Evolutionary conservation across 2,329 filamentous ascomycete species (phyloP).

Genomic region (Teratosphaeria zuluensis): DNA sequence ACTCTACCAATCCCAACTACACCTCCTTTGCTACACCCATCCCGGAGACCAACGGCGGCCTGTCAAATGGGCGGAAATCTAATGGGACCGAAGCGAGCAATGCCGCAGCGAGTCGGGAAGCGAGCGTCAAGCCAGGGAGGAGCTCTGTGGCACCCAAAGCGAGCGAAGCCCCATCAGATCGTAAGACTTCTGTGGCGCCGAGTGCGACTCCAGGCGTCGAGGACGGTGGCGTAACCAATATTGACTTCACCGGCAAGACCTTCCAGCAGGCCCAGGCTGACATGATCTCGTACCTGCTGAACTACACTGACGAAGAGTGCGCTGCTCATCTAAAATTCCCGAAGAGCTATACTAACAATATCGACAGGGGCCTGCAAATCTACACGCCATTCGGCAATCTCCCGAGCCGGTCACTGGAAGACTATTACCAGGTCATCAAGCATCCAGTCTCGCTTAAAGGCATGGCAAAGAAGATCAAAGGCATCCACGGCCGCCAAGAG

Average conservation of each 20-base stretch:
- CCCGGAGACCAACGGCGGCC: slow-evolving; percentile 37
- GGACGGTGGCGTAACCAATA: slow-evolving; percentile 7
- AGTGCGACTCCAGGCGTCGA: slow-evolving; percentile 12
- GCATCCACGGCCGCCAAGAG: slow-evolving; percentile 58
- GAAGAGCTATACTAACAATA: slow-evolving; percentile 2
- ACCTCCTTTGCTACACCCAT: slow-evolving; percentile 64
- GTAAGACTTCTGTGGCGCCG: slow-evolving; percentile 21
- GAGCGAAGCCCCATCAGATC: slow-evolving; percentile 20
- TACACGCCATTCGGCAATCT: slow-evolving; percentile 68
- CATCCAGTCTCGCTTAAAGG: slow-evolving; percentile 70
- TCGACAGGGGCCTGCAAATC: slow-evolving; percentile 52
- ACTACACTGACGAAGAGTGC: slow-evolving; percentile 57
- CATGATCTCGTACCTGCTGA: slow-evolving; percentile 64
- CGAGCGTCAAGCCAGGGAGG: slow-evolving; percentile 10
- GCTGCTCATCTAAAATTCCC: slow-evolving; percentile 12
- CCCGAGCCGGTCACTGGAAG: slow-evolving; percentile 63
- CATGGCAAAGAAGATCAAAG: slow-evolving; percentile 67
- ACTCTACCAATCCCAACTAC: slow-evolving; percentile 57
- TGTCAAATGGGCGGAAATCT: slow-evolving; percentile 9
- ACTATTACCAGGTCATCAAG: slow-evolving; percentile 78
- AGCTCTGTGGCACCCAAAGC: slow-evolving; percentile 11
- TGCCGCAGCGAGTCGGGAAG: background rate
- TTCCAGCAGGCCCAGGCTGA: slow-evolving; percentile 85
- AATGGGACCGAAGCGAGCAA: slow-evolving; percentile 11
- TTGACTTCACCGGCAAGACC: slow-evolving; percentile 57